These are phyloP conservation scores for Neonectria coccinea DNA, from an alignment of 2,329 filamentous ascomycete genomes.

Conservation along the genomic window DNA sequence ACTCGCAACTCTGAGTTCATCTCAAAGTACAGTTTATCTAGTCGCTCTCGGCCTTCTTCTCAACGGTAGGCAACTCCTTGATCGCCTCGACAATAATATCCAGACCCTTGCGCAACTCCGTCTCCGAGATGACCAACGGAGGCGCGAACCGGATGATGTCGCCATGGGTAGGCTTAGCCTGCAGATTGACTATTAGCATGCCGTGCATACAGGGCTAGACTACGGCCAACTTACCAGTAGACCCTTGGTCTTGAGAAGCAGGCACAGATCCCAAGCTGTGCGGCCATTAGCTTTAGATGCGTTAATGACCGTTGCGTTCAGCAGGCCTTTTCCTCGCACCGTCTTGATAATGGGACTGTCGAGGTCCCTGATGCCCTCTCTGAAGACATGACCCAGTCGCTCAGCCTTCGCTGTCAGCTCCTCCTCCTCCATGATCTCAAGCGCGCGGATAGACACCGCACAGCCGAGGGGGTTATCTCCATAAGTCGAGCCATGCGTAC, in stretches of 20 bases:
- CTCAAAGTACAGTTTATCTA: slow-evolving; percentile 35
- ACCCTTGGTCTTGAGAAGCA: slow-evolving; percentile 95
- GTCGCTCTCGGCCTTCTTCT: slow-evolving; percentile 53
- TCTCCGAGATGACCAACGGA: slow-evolving; percentile 91
- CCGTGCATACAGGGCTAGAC: neutral
- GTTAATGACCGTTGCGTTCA: slow-evolving; percentile 97
- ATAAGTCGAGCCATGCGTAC: slow-evolving; percentile 97
- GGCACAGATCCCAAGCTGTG: slow-evolving; percentile 94
- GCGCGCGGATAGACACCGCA: slow-evolving; percentile 91
- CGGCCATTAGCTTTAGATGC: slow-evolving; percentile 86
- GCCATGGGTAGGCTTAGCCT: slow-evolving; percentile 98
- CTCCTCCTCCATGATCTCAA: slow-evolving; percentile 94
- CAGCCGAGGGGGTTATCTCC: slow-evolving; percentile 98
- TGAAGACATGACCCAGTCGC: slow-evolving; percentile 83
- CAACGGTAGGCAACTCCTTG: slow-evolving; percentile 73
- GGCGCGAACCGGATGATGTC: slow-evolving; percentile 99
- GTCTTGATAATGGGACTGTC: slow-evolving; percentile 82
- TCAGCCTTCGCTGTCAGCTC: slow-evolving; percentile 86
- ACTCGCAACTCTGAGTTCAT: too few relatives aligned
- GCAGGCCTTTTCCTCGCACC: slow-evolving; percentile 89
- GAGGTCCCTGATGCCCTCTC: slow-evolving; percentile 79
- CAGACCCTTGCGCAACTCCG: slow-evolving; percentile 82
- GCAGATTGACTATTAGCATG: slow-evolving; percentile 24
- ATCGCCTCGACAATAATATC: slow-evolving; percentile 85
- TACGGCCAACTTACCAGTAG: slow-evolving; percentile 74